Evolutionary conservation across 441 rosid species (phyloP), one percentile per base, ranked within the genome.

Genomic region (Biscutella laevigata): DNA sequence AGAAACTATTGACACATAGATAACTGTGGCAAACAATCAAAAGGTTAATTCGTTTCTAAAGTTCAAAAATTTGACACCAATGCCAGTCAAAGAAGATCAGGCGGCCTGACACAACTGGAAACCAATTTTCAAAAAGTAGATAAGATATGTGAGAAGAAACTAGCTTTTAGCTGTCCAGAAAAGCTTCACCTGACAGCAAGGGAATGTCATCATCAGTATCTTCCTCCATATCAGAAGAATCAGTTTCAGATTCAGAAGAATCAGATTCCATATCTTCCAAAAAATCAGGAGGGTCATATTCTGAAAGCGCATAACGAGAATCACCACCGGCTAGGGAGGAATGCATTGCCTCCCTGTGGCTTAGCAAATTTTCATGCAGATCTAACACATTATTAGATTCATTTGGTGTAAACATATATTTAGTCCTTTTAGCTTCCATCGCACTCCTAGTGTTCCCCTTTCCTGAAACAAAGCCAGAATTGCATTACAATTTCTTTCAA

Each of bases 141-240:
- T 28, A 24, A 46, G 13, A 56, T 56, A 40, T 57, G 4, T 41
- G 27, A 49, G 13, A 41, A 14, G 42, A 53, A 48, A 37, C 33
- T 29, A 48, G 61, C 41, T 15, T 52, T 67, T 41, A 58, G 60
- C 45, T 1, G 21, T 15, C 38, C 34, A 24, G 15, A 69, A 51
- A 63, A 25, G 53, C 35, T 38, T 57, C 49, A 86, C 98, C 96
- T 79, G 92, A 75, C 36, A 67, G 67, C 47, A 72, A 63, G 72
- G 70, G 69, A 61, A 77, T 67, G 62, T 74, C 91, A 56, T 82
- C 75, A 59, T 74, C 84, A 57, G 78, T 69, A 64, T 88, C 89
- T 47, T 77, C 78, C 62, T 86, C 95, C 59, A 94, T 85, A 70
- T 81, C 83, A 28, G 95, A 84, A 40, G 92, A 81, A 68, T 86